These are phyloP conservation scores for Elaeagnus macrophylla DNA, from an alignment of 306 rosid genomes.

Conservation along the genomic window DNA sequence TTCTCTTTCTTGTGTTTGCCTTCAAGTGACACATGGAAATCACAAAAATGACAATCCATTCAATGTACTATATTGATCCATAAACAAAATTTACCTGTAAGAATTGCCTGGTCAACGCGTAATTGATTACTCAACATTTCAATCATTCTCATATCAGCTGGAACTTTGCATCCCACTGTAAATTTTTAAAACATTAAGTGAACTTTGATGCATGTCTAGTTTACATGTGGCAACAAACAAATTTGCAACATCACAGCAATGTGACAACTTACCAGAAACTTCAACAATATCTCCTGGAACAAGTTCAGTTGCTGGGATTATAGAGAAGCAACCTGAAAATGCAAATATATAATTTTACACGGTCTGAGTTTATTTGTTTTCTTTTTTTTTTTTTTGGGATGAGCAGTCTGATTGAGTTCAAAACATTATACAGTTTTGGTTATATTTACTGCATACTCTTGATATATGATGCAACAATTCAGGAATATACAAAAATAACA, in stretches of 20 bases:
- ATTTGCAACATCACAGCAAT: conserved; percentile 18
- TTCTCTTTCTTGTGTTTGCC: no score
- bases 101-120: conserved; percentile 96
- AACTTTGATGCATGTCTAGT: background rate
- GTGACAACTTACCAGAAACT: conserved; percentile 62
- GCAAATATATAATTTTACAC: background rate
- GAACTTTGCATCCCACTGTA: conserved; percentile 95
- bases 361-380: no score
- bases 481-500: background rate
- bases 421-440: conserved; percentile 5
- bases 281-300: conserved; percentile 97
- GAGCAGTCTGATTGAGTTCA: background rate
- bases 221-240: background rate
- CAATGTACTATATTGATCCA: background rate
- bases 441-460: background rate
- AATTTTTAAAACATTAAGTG: conserved; percentile 12
- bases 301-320: conserved; percentile 87
- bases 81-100: conserved; percentile 58
- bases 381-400: no score
- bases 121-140: conserved; percentile 82
- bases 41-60: background rate
- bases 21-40: no score
- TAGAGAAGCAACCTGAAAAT: conserved; percentile 85
- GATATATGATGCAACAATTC: background rate
- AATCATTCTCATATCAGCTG: conserved; percentile 97